Percentiles rank a stretch among this genome's conserved stretches.
These are phyloP conservation scores for Paraglomus occultum DNA, from an alignment of 192 early-diverging fungal species.

Conservation along the genomic window DNA sequence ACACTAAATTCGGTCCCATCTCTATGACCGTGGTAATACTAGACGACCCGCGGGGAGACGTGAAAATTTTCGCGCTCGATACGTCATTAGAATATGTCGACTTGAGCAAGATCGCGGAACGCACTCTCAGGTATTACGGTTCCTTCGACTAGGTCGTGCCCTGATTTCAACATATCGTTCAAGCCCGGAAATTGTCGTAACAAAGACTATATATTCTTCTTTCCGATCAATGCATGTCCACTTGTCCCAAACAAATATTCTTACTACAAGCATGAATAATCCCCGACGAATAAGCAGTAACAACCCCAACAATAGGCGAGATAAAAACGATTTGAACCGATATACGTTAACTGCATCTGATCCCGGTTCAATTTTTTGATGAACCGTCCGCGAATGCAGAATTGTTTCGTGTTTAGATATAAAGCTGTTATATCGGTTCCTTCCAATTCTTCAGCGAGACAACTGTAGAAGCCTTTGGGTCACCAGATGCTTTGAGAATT, in stretches of 20 bases:
- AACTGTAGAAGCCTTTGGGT: constrained; percentile 54
- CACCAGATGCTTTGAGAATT: constrained; percentile 43
- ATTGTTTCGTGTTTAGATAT: constrained; percentile 39
- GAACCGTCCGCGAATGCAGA: constrained; percentile 5
- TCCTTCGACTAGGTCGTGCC: constrained; percentile 37
- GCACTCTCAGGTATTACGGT: constrained; percentile 40
- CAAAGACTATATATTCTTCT: constrained; percentile 49
- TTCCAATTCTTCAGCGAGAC: constrained; percentile 42
- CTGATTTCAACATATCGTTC: constrained; percentile 40
- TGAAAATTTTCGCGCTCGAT: neutral
- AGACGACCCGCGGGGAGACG: constrained; percentile 28
- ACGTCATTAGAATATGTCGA: constrained; percentile 20
- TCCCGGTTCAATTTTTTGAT: constrained; percentile 26
- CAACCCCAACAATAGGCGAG: constrained; percentile 60
- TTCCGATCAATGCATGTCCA: constrained; percentile 46
- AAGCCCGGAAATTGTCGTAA: constrained; percentile 58
- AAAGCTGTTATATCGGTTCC: constrained; percentile 42
- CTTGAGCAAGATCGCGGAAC: constrained; percentile 33
- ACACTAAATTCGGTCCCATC: constrained; percentile 59
- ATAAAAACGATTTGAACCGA: constrained; percentile 55
- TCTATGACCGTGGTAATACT: constrained; percentile 57
- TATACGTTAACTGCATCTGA: constrained; percentile 32
- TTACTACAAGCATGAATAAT: constrained; percentile 53
- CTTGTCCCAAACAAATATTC: constrained; percentile 64
- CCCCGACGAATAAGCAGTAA: constrained; percentile 51